Conservation (phyloP, 1,139 yeast species). For the Suhomyces atakaporum region DNA sequence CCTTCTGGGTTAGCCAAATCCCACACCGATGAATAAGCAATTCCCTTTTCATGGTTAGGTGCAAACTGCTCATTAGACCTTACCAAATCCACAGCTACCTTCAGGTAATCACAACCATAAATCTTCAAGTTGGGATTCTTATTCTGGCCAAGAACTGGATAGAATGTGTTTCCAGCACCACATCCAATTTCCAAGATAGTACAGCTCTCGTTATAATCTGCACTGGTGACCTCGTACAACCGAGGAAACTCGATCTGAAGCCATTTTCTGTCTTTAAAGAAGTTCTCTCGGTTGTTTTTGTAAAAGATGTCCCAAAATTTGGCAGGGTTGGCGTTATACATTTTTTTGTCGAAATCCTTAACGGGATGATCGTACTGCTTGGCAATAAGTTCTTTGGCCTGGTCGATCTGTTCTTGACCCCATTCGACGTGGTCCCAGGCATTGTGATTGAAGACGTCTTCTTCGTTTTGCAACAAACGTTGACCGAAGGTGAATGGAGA, state of each 20-base stretch:
- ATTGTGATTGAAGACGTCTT: constrained; percentile 87
- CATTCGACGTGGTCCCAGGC: constrained; percentile 99
- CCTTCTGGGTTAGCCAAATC: constrained; percentile 83
- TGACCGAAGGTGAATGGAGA: constrained; percentile 92
- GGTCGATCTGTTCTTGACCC: constrained; percentile 84
- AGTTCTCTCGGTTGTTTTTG: constrained; percentile 85
- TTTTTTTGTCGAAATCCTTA: constrained; percentile 74
- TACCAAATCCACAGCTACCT: constrained; percentile 87
- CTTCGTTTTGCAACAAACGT: constrained; percentile 66
- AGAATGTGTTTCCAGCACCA: constrained; percentile 97
- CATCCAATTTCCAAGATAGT: constrained; percentile 92
- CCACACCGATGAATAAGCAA: constrained; percentile 91
- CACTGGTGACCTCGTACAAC: constrained; percentile 72
- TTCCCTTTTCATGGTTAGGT: constrained; percentile 43
- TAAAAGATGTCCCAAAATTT: constrained; percentile 95
- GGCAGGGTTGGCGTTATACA: constrained; percentile 84
- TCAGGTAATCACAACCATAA: constrained; percentile 87
- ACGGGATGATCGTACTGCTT: constrained; percentile 85
- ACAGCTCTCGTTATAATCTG: constrained; percentile 62
- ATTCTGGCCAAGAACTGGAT: constrained; percentile 82
- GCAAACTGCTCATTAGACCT: constrained; percentile 61
- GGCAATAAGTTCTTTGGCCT: constrained; percentile 73
- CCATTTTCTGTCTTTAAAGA: constrained; percentile 97
- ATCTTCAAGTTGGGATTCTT: constrained; percentile 73
- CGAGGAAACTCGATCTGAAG: constrained; percentile 90